phyloP scores from a whole-genome alignment of 2,329 filamentous ascomycete species.

The Alternaria hordeiaustralica region DNA sequence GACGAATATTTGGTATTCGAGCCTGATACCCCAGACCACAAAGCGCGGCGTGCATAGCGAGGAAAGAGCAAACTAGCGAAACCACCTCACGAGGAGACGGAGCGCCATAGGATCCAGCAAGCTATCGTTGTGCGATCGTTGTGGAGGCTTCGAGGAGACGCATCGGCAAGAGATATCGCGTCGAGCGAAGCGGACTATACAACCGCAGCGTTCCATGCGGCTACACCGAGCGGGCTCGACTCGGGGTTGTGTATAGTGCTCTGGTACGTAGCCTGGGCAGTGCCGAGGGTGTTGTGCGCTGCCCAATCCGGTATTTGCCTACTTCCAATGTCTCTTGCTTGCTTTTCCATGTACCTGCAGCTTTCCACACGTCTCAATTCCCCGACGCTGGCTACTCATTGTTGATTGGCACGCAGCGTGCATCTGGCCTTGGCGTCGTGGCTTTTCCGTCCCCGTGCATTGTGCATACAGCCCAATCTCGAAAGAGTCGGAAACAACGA shows the following conservation, averaged over 20 bases:
- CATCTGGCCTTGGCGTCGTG: slow-evolving; percentile 16
- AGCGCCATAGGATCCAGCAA: slow-evolving; percentile 4
- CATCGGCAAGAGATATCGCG: slow-evolving; percentile 9
- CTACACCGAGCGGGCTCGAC: slow-evolving; percentile 22
- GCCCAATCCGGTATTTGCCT: slow-evolving; percentile 16
- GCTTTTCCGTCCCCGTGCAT: slow-evolving; percentile 16
- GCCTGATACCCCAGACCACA: slow-evolving; percentile 27
- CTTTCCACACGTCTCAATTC: slow-evolving; percentile 5
- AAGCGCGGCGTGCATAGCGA: slow-evolving; percentile 10
- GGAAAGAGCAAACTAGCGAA: slow-evolving; percentile 7
- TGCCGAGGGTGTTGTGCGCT: slow-evolving; percentile 11
- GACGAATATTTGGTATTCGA: slow-evolving; percentile 21
- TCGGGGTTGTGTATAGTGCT: slow-evolving; percentile 21
- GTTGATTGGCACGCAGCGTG: slow-evolving; percentile 13
- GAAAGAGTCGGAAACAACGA: slow-evolving; percentile 13
- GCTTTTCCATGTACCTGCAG: slow-evolving; percentile 10
- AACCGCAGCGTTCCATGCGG: slow-evolving; percentile 15
- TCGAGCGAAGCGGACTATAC: slow-evolving; percentile 12
- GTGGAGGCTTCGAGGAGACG: slow-evolving; percentile 8
- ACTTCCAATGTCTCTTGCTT: slow-evolving; percentile 11
- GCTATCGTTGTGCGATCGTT: slow-evolving; percentile 4
- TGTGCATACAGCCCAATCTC: slow-evolving; percentile 11
- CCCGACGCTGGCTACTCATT: slow-evolving; percentile 11
- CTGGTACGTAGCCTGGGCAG: slow-evolving; percentile 31
- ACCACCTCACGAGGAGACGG: slow-evolving; percentile 7